Percentiles rank a stretch among this genome's conserved stretches.
Evolutionary conservation across 208 protist species (phyloP).

Genomic region (Crithidia sp.): DNA sequence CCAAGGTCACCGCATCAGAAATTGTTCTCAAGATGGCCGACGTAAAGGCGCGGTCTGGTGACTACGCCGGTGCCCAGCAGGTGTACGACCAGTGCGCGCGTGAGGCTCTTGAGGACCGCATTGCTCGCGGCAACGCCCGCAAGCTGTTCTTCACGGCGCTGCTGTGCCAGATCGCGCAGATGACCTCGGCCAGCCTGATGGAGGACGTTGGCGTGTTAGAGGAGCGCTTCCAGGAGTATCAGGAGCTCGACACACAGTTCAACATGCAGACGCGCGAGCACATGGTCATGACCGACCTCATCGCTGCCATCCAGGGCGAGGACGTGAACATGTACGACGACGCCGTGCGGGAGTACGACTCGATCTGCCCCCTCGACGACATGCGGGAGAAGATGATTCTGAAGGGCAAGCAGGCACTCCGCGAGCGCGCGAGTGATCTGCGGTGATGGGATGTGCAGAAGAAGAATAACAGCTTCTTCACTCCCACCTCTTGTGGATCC

Average conservation of each 20-base stretch:
- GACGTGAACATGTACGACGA: conserved; percentile 64
- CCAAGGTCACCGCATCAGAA: conserved; percentile 71
- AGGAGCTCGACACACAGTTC: conserved; percentile 90
- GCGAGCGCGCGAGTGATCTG: conserved; percentile 56
- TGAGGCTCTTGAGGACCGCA: conserved; percentile 77
- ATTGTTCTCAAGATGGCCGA: conserved; percentile 80
- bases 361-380: conserved; percentile 75
- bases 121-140: conserved; percentile 64
- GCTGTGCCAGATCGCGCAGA: conserved; percentile 72
- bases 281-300: conserved; percentile 83
- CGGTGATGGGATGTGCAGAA: conserved; percentile 27
- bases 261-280: conserved; percentile 83
- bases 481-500: no score
- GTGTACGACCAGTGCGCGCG: conserved; percentile 80
- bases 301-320: conserved; percentile 76
- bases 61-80: conserved; percentile 66
- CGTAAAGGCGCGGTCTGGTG: conserved; percentile 59
- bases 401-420: conserved; percentile 70
- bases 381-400: conserved; percentile 75
- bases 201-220: conserved; percentile 69
- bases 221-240: conserved; percentile 84
- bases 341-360: conserved; percentile 80
- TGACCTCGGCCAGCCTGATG: conserved; percentile 60
- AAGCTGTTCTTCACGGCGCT: conserved; percentile 87
- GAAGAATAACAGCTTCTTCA: no score